Evolutionary conservation across 2,329 filamentous ascomycete species (phyloP).

Genomic region (Monilinia aucupariae): DNA sequence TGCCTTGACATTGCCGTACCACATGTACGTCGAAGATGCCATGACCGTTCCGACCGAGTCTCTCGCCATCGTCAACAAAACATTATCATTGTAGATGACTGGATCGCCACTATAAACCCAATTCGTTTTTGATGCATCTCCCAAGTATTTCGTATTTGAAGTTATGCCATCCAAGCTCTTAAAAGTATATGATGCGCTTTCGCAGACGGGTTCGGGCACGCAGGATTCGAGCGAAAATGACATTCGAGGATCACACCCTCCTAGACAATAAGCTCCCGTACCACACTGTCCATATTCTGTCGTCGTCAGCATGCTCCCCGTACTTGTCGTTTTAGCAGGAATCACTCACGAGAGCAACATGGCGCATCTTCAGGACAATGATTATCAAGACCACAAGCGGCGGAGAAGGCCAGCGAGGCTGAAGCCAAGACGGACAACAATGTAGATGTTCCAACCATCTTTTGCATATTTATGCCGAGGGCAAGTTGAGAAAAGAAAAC

Average conservation of each 20-base stretch:
- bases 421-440: constrained; percentile 27
- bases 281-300: constrained; percentile 89
- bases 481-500: not conserved
- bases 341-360: constrained; percentile 69
- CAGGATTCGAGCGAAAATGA: constrained; percentile 82
- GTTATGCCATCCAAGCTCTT: constrained; percentile 63
- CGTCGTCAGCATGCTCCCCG: constrained; percentile 2
- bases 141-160: constrained; percentile 76
- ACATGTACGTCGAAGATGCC: constrained; percentile 80
- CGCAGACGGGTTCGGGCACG: constrained; percentile 75
- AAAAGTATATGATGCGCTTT: constrained; percentile 69
- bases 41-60: constrained; percentile 82
- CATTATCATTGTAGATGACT: constrained; percentile 58
- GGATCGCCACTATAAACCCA: constrained; percentile 85
- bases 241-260: constrained; percentile 84
- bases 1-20: constrained; percentile 92
- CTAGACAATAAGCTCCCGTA: constrained; percentile 89
- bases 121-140: constrained; percentile 71
- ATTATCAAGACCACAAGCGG: constrained; percentile 43
- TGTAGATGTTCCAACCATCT: constrained; percentile 32
- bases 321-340: constrained; percentile 15
- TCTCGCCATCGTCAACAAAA: constrained; percentile 84
- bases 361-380: constrained; percentile 69
- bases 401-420: constrained; percentile 25
- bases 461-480: constrained; percentile 19